Evolutionary conservation across 1,139 yeast genomes (phyloP), one percentile per base, ranked within the genome.

Genomic region (Taphrina pruni): DNA sequence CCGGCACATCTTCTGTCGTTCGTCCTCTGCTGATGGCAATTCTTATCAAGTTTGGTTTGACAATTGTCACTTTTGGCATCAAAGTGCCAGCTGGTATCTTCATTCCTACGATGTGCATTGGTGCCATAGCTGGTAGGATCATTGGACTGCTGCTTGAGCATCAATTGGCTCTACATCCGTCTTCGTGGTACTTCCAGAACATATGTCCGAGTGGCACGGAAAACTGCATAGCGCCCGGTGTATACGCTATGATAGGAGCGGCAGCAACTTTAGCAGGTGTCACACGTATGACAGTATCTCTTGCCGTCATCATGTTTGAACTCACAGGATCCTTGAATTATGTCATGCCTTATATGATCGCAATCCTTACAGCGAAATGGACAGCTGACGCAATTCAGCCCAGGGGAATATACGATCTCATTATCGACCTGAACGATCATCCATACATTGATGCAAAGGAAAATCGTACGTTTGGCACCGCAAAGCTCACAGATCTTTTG

Each of bases 201-300:
- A 21, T 50, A 8, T 50, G 54, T 21, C 54, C 54, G 12, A n/a
- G n/a, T 21, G n/a, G 21, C 2, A 17, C 54, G n/a, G 36, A 50
- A n/a, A 26, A 50, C 36, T 50, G 54, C 36, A 54, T 54, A 12
- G 58, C 35, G 7, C 79, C 85, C 70, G 89, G 89, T 0, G 84
- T 86, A 20, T 86, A 86, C 75, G 84, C 88, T 1, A 85, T 86
- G 86, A 85, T 86, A 1, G 84, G 87, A 11, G 89, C 88, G 0
- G 89, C 89, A 4, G 87, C 89, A 0, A 85, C 86, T 71, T 84
- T 86, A 87, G 89, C 89, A 0, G 89, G 89, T 1, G 86, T 86
- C 6, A 86, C 89, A 0, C 78, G 89, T 71, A 86, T 86, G 89
- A 86, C 86, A 70, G 84, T 86, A 48, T 85, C 89, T 11, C 54